Conservation (phyloP, 2,329 filamentous ascomycete species). For the Phoma sp. region DNA sequence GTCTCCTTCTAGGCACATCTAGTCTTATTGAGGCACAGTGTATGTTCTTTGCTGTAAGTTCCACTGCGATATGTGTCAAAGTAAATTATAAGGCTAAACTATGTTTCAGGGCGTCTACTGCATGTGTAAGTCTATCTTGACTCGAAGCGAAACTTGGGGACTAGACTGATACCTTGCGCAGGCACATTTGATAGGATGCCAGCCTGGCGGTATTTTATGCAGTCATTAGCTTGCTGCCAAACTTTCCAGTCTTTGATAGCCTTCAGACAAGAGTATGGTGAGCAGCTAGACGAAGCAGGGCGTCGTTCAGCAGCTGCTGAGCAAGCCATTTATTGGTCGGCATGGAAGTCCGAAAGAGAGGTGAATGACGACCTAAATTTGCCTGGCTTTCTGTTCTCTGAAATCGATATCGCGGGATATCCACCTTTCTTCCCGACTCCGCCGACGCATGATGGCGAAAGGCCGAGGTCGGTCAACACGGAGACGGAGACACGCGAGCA, state of each 20-base stretch:
- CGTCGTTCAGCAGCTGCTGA: not conserved
- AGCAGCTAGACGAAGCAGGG: not conserved
- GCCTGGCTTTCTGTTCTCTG: constrained; percentile 1
- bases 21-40: constrained; percentile 11
- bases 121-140: not conserved
- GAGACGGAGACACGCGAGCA: constrained; percentile 1
- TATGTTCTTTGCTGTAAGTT: constrained; percentile 11
- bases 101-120: not conserved
- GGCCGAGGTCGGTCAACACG: not conserved
- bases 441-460: not conserved
- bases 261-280: constrained; percentile 1
- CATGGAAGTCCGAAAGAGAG: constrained; percentile 21
- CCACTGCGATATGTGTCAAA: not conserved
- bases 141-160: no score
- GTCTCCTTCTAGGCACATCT: constrained; percentile 4
- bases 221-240: constrained; percentile 1
- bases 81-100: not conserved
- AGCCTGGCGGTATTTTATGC: constrained; percentile 1
- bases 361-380: constrained; percentile 1
- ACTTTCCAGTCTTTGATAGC: constrained; percentile 1
- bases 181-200: not conserved
- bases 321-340: constrained; percentile 19
- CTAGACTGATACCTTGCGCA: no score
- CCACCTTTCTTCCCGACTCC: not conserved
- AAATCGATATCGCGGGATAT: constrained; percentile 9